Conservation (phyloP, 2,329 filamentous ascomycete species). For the Fusarium sp. region DNA sequence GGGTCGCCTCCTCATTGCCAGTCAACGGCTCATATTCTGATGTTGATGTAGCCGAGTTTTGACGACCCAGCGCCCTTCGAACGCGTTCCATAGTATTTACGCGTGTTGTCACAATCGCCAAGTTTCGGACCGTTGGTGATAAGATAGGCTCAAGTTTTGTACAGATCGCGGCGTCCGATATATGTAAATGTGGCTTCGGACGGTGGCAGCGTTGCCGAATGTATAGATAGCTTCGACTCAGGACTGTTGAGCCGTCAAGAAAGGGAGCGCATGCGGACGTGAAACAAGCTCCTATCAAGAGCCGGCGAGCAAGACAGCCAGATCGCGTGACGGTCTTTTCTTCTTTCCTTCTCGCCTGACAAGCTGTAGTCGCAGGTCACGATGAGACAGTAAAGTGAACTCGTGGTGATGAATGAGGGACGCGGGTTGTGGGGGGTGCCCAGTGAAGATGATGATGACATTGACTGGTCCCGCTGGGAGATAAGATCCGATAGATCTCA, state of each 20-base stretch:
- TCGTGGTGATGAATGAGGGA: conserved; percentile 16
- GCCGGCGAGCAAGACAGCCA: neutral
- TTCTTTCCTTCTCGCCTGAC: conserved; percentile 1
- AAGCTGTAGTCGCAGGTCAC: conserved; percentile 16
- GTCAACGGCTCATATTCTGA: conserved; percentile 54
- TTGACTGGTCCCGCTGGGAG: conserved; percentile 12
- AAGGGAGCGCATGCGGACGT: conserved; percentile 16
- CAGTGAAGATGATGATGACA: conserved; percentile 30
- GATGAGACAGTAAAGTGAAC: conserved; percentile 6
- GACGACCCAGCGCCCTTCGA: conserved; percentile 45
- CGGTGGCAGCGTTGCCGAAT: conserved; percentile 16
- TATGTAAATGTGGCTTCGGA: neutral
- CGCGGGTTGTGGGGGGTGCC: conserved; percentile 21
- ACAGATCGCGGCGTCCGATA: neutral
- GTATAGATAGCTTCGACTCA: conserved; percentile 21
- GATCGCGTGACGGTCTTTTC: conserved; percentile 27
- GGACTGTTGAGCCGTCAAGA: conserved; percentile 27
- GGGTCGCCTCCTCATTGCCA: conserved; percentile 47
- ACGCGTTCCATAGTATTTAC: conserved; percentile 47
- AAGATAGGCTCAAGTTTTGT: neutral
- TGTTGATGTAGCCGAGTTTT: conserved; percentile 38
- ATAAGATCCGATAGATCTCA: conserved; percentile 35
- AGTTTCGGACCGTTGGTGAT: conserved; percentile 2
- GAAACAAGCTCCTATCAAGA: conserved; percentile 5
- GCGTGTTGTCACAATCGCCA: neutral